Percentiles rank a stretch among this genome's conserved stretches.
Conservation (phyloP, 2,329 filamentous ascomycete species). For the Aspergillus ustus region DNA sequence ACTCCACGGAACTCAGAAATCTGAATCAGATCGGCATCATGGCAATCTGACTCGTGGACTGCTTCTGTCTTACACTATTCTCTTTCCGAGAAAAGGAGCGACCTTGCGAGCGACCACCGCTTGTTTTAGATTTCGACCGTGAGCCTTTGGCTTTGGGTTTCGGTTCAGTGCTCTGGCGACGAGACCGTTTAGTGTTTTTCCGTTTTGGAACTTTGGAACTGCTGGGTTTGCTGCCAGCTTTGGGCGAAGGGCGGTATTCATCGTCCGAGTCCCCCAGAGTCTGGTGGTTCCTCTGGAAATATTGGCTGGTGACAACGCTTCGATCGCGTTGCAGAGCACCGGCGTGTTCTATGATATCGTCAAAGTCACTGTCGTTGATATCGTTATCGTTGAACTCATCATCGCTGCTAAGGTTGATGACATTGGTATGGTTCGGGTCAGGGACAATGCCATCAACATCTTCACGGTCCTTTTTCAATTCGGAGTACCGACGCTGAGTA, state of each 20-base stretch:
- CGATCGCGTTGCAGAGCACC: slow-evolving; percentile 31
- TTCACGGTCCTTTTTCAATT: slow-evolving; percentile 49
- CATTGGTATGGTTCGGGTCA: slow-evolving; percentile 52
- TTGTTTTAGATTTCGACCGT: slow-evolving; percentile 29
- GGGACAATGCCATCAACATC: slow-evolving; percentile 54
- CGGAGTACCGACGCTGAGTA: slow-evolving; percentile 47
- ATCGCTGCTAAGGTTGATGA: slow-evolving; percentile 47
- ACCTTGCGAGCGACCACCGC: slow-evolving; percentile 25
- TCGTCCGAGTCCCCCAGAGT: slow-evolving; percentile 27
- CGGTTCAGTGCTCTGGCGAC: slow-evolving; percentile 31
- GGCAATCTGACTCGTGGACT: slow-evolving; percentile 37
- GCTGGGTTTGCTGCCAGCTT: slow-evolving; percentile 19
- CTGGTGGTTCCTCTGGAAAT: slow-evolving; percentile 35
- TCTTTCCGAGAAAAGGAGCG: slow-evolving; percentile 31
- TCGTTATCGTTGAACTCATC: neutral
- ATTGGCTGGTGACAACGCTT: slow-evolving; percentile 38
- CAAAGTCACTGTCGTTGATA: slow-evolving; percentile 30
- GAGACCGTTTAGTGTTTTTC: slow-evolving; percentile 30
- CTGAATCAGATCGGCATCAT: slow-evolving; percentile 46
- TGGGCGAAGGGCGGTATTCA: slow-evolving; percentile 27
- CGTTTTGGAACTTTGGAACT: slow-evolving; percentile 32
- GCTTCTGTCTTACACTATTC: slow-evolving; percentile 32
- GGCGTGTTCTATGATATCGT: slow-evolving; percentile 35
- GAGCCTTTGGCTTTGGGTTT: slow-evolving; percentile 32
- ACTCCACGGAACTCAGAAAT: slow-evolving; percentile 16